Conservation (phyloP, 768 basidiomycete genomes). For the Coprinellus aureogranulatus region DNA sequence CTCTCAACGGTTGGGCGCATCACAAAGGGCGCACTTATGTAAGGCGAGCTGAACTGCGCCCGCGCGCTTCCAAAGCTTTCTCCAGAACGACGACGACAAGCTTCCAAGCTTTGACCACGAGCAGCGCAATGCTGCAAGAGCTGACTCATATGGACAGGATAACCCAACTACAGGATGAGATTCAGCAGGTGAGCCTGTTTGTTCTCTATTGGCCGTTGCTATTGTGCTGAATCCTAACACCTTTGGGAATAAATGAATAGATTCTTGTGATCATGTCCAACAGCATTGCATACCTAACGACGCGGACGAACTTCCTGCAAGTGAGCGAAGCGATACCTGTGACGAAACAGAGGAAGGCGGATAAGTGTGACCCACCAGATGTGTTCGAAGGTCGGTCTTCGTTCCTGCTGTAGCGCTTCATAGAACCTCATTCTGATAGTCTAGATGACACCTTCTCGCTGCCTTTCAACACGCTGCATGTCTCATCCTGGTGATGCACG, state of each 20-base stretch:
- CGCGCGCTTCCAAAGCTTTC: neutral
- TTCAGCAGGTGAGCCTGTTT: slow-evolving; percentile 63
- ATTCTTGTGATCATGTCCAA: slow-evolving; percentile 87
- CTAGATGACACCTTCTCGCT: neutral
- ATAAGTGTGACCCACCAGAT: slow-evolving; percentile 69
- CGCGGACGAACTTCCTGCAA: slow-evolving; percentile 72
- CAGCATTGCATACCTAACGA: slow-evolving; percentile 75
- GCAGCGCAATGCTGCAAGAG: slow-evolving; percentile 89
- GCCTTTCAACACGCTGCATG: neutral
- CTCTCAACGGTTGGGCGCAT: too few species aligned
- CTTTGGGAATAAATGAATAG: too few species aligned
- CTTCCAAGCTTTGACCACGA: neutral
- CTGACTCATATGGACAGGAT: slow-evolving; percentile 93
- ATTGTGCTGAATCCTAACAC: too few species aligned
- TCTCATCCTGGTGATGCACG: neutral
- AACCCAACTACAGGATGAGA: slow-evolving; percentile 92
- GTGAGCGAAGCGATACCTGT: slow-evolving; percentile 79
- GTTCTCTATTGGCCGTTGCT: neutral
- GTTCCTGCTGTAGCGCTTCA: neutral
- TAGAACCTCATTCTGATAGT: neutral
- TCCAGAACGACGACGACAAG: neutral
- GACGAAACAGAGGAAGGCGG: slow-evolving; percentile 72
- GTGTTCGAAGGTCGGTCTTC: slow-evolving; percentile 64
- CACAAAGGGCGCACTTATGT: too few species aligned
- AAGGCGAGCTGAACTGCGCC: neutral